phyloP scores from a whole-genome alignment of 108 stramenopile genomes.

The Nitzschia inconspicua region DNA sequence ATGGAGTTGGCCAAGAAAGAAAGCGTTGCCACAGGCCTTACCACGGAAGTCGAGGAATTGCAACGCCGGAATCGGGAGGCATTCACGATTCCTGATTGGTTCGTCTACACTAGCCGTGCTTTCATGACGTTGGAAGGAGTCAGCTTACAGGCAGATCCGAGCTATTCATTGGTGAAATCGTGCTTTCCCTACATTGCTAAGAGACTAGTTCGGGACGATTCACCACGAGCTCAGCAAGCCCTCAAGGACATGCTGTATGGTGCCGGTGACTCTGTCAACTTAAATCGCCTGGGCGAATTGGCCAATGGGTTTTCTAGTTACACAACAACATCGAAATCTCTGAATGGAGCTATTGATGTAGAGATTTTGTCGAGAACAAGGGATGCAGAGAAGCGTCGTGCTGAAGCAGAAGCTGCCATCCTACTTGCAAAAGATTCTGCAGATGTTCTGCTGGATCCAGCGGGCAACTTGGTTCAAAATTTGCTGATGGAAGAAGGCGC shows the following conservation, averaged over 20 bases:
- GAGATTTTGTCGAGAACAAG: no score
- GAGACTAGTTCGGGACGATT: slow-evolving; percentile 52
- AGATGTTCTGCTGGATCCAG: no score
- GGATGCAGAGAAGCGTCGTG: no score
- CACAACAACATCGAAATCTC: no score
- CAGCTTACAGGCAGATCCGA: slow-evolving; percentile 47
- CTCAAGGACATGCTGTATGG: slow-evolving; percentile 55
- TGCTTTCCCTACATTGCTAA: slow-evolving; percentile 71
- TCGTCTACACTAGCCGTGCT: slow-evolving; percentile 61
- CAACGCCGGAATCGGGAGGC: slow-evolving; percentile 49
- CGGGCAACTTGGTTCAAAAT: no score
- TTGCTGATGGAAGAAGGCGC: slow-evolving; percentile 38
- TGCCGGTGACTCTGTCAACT: slow-evolving; percentile 32
- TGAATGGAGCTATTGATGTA: no score
- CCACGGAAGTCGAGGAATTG: slow-evolving; percentile 55
- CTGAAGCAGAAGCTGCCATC: no score
- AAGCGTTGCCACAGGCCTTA: slow-evolving; percentile 37
- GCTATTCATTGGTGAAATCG: slow-evolving; percentile 46
- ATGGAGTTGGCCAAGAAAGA: slow-evolving; percentile 12
- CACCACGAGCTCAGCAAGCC: slow-evolving; percentile 49
- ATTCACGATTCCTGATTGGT: slow-evolving; percentile 58
- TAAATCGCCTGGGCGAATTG: slow-evolving; percentile 41
- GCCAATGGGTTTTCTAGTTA: slow-evolving; percentile 57
- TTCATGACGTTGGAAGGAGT: slow-evolving; percentile 79
- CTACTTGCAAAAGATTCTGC: no score